Base-by-base conservation (phyloP, 306 rosid species). In the Dalbergia oliveri region DNA sequence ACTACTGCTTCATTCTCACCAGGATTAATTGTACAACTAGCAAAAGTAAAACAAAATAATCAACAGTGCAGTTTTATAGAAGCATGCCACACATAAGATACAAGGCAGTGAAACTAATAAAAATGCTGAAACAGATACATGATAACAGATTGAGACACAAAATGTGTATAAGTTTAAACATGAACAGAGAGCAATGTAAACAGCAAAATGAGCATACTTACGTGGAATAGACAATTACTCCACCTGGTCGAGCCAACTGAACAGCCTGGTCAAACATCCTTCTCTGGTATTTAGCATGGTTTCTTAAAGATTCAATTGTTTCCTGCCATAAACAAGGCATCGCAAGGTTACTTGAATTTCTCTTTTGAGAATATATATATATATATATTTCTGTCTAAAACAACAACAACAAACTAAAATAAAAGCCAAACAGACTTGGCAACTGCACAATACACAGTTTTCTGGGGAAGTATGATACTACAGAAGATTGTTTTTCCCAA, bases 1-100 rank as follows among this genome's bases (percentile, higher is more conserved):
- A 95, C 97, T 83, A 95, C 60, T 33, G 96, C 98, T 89, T 95
- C 99, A 89, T 95, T 95, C 91, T 95, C 99, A 49, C 99, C 98
- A 1, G 99, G 98, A 88, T 93, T 95, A 77, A 95, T 90, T 9
- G 99, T 95, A 80, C 99, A 95, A 41, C 99, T 95, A 75, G 65
- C 70, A 53, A 53, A 33, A 23, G 56, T 50, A 56, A 65, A 69
- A 47, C n/a, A 66, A 69, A 5, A 35, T 12, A 15, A 53, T 41
- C 79, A 75, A 37, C 15, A 63, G 47, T 43, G 81, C 68, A 68
- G 70, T 78, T 77, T 63, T 26, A 84, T 68, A 70, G 65, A 69
- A 67, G 50, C 56, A 19, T 13, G 21, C 61, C 34, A 73, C 13
- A 65, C 16, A 56, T 18, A 57, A 72, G 12, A 54, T 1, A 18